A percentile compares a stretch with the other conserved stretches of the same genome.
phyloP scores from a whole-genome alignment of 2,329 filamentous ascomycete species.

The Pseudogymnoascus sp. region DNA sequence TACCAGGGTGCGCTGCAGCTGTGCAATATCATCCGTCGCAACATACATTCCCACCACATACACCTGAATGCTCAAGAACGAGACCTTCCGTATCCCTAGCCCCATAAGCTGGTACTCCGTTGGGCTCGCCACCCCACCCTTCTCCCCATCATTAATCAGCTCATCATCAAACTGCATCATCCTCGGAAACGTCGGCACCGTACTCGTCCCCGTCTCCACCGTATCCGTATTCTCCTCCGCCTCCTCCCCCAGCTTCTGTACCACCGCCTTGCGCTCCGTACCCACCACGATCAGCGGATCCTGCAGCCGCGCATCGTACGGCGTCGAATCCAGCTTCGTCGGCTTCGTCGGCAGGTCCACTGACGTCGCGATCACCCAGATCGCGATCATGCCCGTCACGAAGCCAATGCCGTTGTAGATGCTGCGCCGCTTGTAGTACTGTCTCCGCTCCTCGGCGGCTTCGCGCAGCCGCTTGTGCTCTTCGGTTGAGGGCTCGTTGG shows the following conservation, averaged over 20 bases:
- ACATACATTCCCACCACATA: constrained; percentile 94
- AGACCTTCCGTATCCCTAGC: constrained; percentile 80
- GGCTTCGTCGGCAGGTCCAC: constrained; percentile 21
- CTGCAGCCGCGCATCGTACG: constrained; percentile 12
- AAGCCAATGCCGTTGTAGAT: constrained; percentile 24
- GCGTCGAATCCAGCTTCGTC: constrained; percentile 19
- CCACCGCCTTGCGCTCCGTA: constrained; percentile 24
- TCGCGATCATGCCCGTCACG: constrained; percentile 25
- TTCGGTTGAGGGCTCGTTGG: background rate
- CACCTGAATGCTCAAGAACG: constrained; percentile 82
- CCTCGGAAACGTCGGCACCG: constrained; percentile 26
- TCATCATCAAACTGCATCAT: constrained; percentile 24
- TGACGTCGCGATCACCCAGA: constrained; percentile 25
- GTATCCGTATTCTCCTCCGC: constrained; percentile 34
- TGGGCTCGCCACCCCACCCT: constrained; percentile 23
- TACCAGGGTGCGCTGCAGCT: constrained; percentile 71
- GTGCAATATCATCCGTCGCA: constrained; percentile 71
- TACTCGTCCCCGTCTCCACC: constrained; percentile 26
- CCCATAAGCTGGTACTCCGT: constrained; percentile 83
- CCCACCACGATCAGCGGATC: constrained; percentile 25
- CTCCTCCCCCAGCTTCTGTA: constrained; percentile 26
- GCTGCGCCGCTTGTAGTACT: constrained; percentile 26
- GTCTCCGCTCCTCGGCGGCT: constrained; percentile 12
- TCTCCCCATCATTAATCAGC: constrained; percentile 11
- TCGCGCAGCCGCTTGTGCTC: background rate